These are phyloP conservation scores for Rubia occidens DNA, from an alignment of 305 asterid genomes.

Conservation along the genomic window DNA sequence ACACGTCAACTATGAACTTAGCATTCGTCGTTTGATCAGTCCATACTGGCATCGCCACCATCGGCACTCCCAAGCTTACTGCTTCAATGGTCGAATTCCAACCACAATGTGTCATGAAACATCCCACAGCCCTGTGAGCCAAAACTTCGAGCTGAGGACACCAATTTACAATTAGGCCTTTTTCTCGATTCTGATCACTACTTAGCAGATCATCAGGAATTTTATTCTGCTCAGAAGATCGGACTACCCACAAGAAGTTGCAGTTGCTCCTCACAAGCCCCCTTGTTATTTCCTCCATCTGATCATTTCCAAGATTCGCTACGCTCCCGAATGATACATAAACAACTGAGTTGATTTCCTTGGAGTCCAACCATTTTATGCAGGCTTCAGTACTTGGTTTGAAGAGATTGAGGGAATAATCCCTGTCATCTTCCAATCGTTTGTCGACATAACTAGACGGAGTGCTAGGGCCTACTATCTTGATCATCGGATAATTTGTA, in stretches of 20 bases:
- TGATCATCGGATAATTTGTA: constrained; percentile 10
- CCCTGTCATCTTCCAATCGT: constrained; percentile 14
- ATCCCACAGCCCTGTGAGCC: constrained; percentile 35
- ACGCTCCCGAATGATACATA: constrained; percentile 44
- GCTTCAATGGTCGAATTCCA: constrained; percentile 53
- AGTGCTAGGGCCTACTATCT: background rate
- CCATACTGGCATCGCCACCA: constrained; percentile 33
- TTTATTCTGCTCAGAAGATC: constrained; percentile 35
- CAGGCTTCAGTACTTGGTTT: constrained; percentile 24
- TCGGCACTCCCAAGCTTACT: constrained; percentile 42
- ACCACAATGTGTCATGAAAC: constrained; percentile 53
- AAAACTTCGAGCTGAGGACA: constrained; percentile 44
- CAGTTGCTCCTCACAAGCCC: constrained; percentile 33
- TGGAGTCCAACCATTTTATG: constrained; percentile 40
- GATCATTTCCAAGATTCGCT: constrained; percentile 33
- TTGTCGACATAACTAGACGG: constrained; percentile 20
- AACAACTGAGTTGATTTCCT: constrained; percentile 31
- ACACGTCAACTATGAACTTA: constrained; percentile 41
- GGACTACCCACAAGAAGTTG: constrained; percentile 50
- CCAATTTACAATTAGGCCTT: constrained; percentile 42
- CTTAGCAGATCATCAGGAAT: constrained; percentile 29
- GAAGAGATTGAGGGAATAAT: constrained; percentile 26
- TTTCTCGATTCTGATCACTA: constrained; percentile 14
- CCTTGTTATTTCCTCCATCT: constrained; percentile 42
- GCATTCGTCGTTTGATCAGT: constrained; percentile 40